Percentiles rank a stretch among this genome's conserved stretches.
Conservation (phyloP, 768 basidiomycete species). For the Rhizopogon vesiculosus region DNA sequence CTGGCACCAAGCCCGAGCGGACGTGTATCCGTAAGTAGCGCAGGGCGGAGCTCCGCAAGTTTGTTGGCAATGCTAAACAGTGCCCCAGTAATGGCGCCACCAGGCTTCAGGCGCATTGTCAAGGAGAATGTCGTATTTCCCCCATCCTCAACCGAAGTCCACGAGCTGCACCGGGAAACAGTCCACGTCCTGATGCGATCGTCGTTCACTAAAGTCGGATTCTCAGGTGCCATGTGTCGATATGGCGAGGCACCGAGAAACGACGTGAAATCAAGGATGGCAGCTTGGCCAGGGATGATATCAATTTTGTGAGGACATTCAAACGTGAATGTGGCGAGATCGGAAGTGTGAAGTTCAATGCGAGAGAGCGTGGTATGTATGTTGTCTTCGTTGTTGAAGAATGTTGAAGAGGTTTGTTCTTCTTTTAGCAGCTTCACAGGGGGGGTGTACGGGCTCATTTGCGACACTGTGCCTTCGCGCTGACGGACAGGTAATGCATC, state of each 20-base stretch:
- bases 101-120: conserved; percentile 55
- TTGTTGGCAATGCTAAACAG: conserved; percentile 46
- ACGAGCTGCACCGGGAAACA: conserved; percentile 33
- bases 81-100: conserved; percentile 49
- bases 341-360: conserved; percentile 39
- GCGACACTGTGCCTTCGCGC: conserved; percentile 22
- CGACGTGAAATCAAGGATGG: conserved; percentile 48
- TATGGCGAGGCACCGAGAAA: conserved; percentile 46
- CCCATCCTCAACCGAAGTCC: conserved; percentile 3
- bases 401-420: conserved; percentile 31
- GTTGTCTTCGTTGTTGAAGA: conserved; percentile 21
- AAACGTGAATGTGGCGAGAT: conserved; percentile 55
- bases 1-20: conserved; percentile 36
- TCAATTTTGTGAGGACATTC: conserved; percentile 27
- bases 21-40: conserved; percentile 35
- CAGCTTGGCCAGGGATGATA: conserved; percentile 46
- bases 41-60: conserved; percentile 34
- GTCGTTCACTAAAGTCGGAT: conserved; percentile 53
- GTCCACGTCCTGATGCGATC: conserved; percentile 68
- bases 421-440: conserved; percentile 51
- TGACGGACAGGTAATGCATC: conserved; percentile 57
- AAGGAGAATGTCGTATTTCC: conserved; percentile 29
- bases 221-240: conserved; percentile 48
- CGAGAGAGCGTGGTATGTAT: conserved; percentile 24
- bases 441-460: conserved; percentile 53